Evolutionary conservation across 2,329 filamentous ascomycete genomes (phyloP), one percentile per base, ranked within the genome.

Genomic region (Nemania sp.): DNA sequence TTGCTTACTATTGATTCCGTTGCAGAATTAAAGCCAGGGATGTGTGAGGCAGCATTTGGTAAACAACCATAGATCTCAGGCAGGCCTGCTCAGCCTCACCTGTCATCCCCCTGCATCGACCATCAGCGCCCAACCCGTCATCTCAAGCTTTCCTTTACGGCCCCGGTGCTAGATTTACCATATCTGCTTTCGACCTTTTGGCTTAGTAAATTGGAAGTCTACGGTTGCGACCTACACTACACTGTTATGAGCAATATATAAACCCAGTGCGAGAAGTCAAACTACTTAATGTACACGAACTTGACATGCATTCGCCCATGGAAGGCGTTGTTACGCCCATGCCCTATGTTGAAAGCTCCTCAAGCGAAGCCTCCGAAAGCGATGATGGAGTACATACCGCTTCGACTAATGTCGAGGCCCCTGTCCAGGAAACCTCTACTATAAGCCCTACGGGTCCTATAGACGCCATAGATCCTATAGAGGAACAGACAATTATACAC

Each of bases 401-500:
- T 26, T 32, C 69, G 43, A 32, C 22, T 24, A 5, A 27, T 11
- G 32, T 53, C n/a, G 60, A 62, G 22, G 3, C 57, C 47, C 56
- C 32, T 45, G 8, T 24, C 27, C 29, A 66, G 24, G 41, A 32
- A n/a, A 32, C 27, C n/a, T 6, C 45, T 10, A 35, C 49, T 10
- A 35, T n/a, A 18, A 62, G 68, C 38, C 63, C 59, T 5, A 51
- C 60, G n/a, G 66, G 66, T 26, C 35, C 47, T 18, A 27, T 24
- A 20, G 62, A 67, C 29, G 47, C 64, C 8, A 57, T n/a, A 22
- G 64, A 69, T 29, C 63, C 59, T 3, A 43, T 62, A n/a, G 67
- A 75, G 8, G 73, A 77, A 26, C 41, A 70, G 8, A 67, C 65
- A 22, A 71, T 77, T 47, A 82, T 87, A 72, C 78, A 80, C 64